Percentiles rank a stretch among this genome's conserved stretches.
These are phyloP conservation scores for Leccinum boreale DNA, from an alignment of 768 basidiomycete species.

Conservation along the genomic window DNA sequence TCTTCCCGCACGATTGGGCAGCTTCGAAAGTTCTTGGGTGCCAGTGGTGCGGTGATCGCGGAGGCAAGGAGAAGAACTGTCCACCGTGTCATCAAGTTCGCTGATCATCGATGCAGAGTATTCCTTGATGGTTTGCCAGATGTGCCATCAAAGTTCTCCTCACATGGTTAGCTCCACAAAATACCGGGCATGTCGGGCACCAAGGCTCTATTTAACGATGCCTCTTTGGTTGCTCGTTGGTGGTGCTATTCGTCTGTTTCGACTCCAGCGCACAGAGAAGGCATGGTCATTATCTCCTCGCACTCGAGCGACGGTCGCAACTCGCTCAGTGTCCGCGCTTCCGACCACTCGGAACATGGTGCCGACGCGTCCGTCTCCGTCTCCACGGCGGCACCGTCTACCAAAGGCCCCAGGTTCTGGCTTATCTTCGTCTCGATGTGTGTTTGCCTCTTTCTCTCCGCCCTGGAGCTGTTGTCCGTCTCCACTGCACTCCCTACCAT, in stretches of 20 bases:
- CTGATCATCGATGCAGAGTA: constrained; percentile 1
- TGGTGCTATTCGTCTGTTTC: not conserved
- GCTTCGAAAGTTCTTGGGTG: not conserved
- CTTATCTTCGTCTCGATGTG: constrained; percentile 27
- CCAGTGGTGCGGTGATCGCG: not conserved
- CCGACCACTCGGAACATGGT: not conserved
- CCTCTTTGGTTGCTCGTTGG: not conserved
- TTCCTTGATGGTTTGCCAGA: not conserved
- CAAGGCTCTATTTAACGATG: not conserved
- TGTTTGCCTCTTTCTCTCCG: constrained; percentile 24
- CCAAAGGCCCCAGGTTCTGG: constrained; percentile 24
- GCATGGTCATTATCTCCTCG: not conserved
- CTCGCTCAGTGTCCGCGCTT: not conserved
- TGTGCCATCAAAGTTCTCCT: not conserved
- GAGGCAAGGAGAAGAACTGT: not conserved
- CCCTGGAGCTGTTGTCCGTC: constrained; percentile 27
- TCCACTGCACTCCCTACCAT: constrained; percentile 36
- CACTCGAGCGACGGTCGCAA: not conserved
- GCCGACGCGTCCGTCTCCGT: not conserved
- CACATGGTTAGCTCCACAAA: not conserved
- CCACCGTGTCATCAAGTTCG: not conserved
- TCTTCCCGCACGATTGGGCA: not conserved
- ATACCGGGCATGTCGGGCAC: not conserved
- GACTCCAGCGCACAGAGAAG: not conserved
- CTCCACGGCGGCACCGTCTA: not conserved